Evolutionary conservation across 768 basidiomycete genomes (phyloP).

Genomic region (Termitomyces sp.): DNA sequence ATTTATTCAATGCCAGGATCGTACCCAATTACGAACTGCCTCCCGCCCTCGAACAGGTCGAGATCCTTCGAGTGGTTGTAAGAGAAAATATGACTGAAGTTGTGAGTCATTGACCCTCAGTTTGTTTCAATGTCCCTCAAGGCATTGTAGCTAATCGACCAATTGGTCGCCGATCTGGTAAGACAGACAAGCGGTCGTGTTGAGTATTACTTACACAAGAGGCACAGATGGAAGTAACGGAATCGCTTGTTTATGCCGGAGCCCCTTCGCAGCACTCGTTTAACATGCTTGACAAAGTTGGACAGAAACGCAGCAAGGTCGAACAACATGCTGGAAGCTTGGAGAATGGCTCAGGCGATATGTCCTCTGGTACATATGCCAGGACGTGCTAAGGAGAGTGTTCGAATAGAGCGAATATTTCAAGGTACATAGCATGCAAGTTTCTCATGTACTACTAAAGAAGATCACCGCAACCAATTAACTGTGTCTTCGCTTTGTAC

Average conservation of each 20-base stretch:
- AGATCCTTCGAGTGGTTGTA: conserved; percentile 63
- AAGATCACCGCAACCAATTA: background rate
- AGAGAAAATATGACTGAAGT: conserved; percentile 54
- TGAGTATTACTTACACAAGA: background rate
- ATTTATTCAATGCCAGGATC: conserved; percentile 25
- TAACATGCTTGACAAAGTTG: conserved; percentile 28
- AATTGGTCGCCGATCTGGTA: conserved; percentile 65
- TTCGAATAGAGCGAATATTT: conserved; percentile 1
- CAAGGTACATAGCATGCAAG: background rate
- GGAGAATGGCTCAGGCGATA: conserved; percentile 40
- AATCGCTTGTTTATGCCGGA: conserved; percentile 42
- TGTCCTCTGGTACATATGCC: conserved; percentile 58
- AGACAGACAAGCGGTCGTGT: conserved; percentile 17
- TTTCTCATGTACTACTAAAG: background rate
- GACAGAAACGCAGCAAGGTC: conserved; percentile 20
- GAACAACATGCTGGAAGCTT: conserved; percentile 39
- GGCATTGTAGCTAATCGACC: conserved; percentile 55
- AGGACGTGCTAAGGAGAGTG: conserved; percentile 48
- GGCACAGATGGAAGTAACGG: conserved; percentile 56
- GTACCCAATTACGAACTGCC: conserved; percentile 49
- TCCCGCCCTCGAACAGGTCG: conserved; percentile 44
- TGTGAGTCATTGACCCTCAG: conserved; percentile 27
- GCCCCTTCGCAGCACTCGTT: conserved; percentile 53
- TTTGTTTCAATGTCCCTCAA: conserved; percentile 39
- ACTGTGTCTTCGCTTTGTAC: background rate